phyloP scores from a whole-genome alignment of 805 yeast genomes.

The Candida insectalens region DNA sequence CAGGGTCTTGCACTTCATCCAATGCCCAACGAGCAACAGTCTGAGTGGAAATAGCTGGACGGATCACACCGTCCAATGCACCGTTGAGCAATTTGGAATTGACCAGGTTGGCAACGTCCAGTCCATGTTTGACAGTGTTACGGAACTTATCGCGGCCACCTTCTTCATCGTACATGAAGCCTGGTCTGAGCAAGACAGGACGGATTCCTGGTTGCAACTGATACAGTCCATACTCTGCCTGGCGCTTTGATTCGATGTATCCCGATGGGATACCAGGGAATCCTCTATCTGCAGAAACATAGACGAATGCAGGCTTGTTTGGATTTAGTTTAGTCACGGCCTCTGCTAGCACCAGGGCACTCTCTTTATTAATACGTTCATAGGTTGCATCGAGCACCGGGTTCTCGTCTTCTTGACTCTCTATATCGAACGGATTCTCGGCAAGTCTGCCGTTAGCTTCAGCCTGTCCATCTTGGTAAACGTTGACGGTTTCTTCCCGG shows the following conservation, averaged over 20 bases:
- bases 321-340: conserved; percentile 27
- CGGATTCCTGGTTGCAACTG: conserved; percentile 37
- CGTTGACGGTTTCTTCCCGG: no score
- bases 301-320: conserved; percentile 40
- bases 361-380: conserved; percentile 56
- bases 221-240: conserved; percentile 54
- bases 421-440: not conserved
- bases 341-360: conserved; percentile 57
- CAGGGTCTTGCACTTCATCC: conserved; percentile 40
- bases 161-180: conserved; percentile 61
- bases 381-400: conserved; percentile 31
- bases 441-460: not conserved
- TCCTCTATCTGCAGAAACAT: conserved; percentile 72
- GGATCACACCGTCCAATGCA: conserved; percentile 36
- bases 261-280: conserved; percentile 61
- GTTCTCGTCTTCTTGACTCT: conserved; percentile 1
- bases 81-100: conserved; percentile 33
- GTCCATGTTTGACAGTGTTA: conserved; percentile 29
- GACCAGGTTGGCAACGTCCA: conserved; percentile 33
- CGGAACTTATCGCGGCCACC: conserved; percentile 19
- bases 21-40: conserved; percentile 53
- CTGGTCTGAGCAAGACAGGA: conserved; percentile 66
- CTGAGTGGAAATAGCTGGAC: conserved; percentile 62
- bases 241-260: conserved; percentile 67
- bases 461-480: no score